Base-by-base conservation (phyloP, 257 asterid genomes). In the Lycium barbarum region DNA sequence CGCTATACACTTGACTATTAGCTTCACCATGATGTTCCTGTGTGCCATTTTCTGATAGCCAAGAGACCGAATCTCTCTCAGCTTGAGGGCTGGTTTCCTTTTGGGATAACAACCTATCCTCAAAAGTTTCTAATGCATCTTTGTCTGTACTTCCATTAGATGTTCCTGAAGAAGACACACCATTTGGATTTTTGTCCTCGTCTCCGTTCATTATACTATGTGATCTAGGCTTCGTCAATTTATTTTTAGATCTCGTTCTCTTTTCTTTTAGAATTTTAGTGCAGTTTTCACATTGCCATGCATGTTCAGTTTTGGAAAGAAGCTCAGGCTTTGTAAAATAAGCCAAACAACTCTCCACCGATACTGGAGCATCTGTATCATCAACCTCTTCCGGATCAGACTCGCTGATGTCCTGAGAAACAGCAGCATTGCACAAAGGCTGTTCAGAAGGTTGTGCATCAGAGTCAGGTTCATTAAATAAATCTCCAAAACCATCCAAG, bases 331-430 rank as follows among this genome's bases (percentile, higher is more conserved):
- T 94, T 20, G 89, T 93, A 84, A 93, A 96, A 82, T 84, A 87
- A 55, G 95, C 88, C 89, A 96, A 87, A 89, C 99, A 96, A 71
- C 96, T 93, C 92, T 95, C 95, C 47, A 96, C 93, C 14, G 98
- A 93, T 81, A 92, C 98, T 3, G 98, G 97, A 86, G 93, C 86
- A 87, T 95, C 91, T 79, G 93, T 86, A 89, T 92, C 80, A 87
- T 95, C 98, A 88, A 93, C 97, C 89, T 93, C 99, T 67, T 89
- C 94, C 3, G 94, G 97, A 86, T 96, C 98, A 92, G 98, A 96
- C 79, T 91, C 96, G 53, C 95, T 93, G 88, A 86, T 86, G 71
- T 84, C 89, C 61, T 47, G 80, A 73, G 61, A 49, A 26, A 86
- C 85, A 84, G 80, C 76, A 81, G 84, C 53, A 82, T 54, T 65